Evolutionary conservation across 1,284 basidiomycete species (phyloP).

Genomic region (Anthracocystis panici-leucophaei): DNA sequence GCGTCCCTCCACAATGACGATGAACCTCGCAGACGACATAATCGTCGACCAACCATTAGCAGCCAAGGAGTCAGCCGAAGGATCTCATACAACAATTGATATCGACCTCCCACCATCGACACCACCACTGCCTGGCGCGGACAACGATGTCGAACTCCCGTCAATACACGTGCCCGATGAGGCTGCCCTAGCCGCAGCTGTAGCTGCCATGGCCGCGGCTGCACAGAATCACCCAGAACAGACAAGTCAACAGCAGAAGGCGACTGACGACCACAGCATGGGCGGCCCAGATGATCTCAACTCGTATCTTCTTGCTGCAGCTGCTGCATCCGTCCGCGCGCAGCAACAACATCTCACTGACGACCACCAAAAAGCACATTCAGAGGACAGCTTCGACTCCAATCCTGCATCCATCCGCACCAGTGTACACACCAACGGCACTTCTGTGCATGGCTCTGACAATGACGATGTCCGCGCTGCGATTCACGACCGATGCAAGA

Average conservation of each 20-base stretch:
- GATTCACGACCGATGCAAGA: conserved; percentile 26
- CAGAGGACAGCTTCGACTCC: conserved; percentile 20
- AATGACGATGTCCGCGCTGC: conserved; percentile 23
- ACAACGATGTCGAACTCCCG: conserved; percentile 8
- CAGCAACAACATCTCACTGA: conserved; percentile 35
- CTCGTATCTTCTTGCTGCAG: conserved; percentile 51
- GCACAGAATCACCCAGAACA: conserved; percentile 18
- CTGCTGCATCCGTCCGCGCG: conserved; percentile 49
- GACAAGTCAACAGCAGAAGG: conserved; percentile 2
- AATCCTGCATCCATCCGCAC: conserved; percentile 14
- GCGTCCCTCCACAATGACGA: conserved; percentile 21
- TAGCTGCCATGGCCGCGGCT: conserved; percentile 48
- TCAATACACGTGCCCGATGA: conserved; percentile 36
- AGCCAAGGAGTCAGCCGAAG: background rate
- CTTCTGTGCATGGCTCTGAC: conserved; percentile 29
- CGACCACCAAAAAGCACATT: conserved; percentile 8
- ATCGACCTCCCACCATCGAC: background rate
- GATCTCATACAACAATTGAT: background rate
- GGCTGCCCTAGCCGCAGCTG: conserved; percentile 44
- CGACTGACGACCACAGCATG: background rate
- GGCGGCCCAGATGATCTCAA: conserved; percentile 29
- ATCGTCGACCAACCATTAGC: conserved; percentile 15
- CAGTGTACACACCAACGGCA: conserved; percentile 27
- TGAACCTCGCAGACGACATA: conserved; percentile 12
- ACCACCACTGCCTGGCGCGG: conserved; percentile 8